phyloP scores from a whole-genome alignment of 768 basidiomycete genomes.

The Pisolithus marmoratus region DNA sequence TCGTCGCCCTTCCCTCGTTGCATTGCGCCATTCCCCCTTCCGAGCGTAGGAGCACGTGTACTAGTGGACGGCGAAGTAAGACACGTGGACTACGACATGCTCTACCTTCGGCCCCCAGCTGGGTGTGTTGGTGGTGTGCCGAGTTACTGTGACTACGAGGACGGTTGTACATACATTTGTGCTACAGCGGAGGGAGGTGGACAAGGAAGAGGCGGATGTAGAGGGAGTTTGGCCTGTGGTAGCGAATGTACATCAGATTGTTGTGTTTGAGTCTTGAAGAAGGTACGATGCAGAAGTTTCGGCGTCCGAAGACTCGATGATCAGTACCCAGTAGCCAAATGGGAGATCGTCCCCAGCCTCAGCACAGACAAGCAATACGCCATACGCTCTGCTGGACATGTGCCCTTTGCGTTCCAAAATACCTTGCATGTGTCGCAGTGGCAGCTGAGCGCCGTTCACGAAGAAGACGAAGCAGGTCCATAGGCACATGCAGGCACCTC shows the following conservation, averaged over 20 bases:
- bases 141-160: slow-evolving; percentile 8
- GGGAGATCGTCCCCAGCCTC: too few relatives aligned
- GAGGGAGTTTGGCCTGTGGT: slow-evolving; percentile 27
- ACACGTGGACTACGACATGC: slow-evolving; percentile 24
- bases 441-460: too few relatives aligned
- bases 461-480: too few relatives aligned
- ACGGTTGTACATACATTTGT: slow-evolving; percentile 26
- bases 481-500: too few relatives aligned
- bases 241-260: slow-evolving; percentile 26
- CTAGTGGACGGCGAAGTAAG: not conserved
- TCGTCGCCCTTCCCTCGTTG: slow-evolving; percentile 22
- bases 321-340: too few relatives aligned
- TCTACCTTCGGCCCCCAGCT: slow-evolving; percentile 21
- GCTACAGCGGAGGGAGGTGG: slow-evolving; percentile 24
- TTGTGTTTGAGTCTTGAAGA: slow-evolving; percentile 18
- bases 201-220: slow-evolving; percentile 21
- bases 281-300: not conserved
- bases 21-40: slow-evolving; percentile 9
- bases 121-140: slow-evolving; percentile 26
- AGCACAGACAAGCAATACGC: too few relatives aligned
- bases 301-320: too few relatives aligned
- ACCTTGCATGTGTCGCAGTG: too few relatives aligned
- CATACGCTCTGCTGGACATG: too few relatives aligned
- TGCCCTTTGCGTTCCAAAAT: too few relatives aligned
- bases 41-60: not conserved